Evolutionary conservation across 345 rosid genomes (phyloP).

Genomic region (Diplotaxis tenuifolia): DNA sequence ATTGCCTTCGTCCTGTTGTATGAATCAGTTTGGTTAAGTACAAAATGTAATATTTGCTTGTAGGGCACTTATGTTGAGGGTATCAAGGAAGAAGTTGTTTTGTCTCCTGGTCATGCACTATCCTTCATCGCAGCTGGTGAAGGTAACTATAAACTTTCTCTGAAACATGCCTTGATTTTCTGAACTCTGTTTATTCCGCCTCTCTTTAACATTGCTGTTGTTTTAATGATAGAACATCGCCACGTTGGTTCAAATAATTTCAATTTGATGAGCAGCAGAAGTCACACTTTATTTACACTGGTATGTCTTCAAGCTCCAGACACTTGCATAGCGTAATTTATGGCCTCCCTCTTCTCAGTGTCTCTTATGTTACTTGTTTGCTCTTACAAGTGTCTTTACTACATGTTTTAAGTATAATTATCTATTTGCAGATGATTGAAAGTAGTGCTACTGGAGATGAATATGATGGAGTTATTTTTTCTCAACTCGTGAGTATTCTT

Average conservation of each 20-base stretch:
- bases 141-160: slow-evolving; percentile 47
- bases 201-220: slow-evolving; percentile 13
- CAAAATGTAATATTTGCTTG: slow-evolving; percentile 7
- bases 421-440: slow-evolving; percentile 81
- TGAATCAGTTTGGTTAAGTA: neutral
- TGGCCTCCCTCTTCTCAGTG: slow-evolving; percentile 2
- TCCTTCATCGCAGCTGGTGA: slow-evolving; percentile 99
- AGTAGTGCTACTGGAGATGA: slow-evolving; percentile 92
- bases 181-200: neutral
- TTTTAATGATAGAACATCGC: slow-evolving; percentile 80
- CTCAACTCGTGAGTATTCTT: slow-evolving; percentile 78
- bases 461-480: slow-evolving; percentile 97
- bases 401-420: slow-evolving; percentile 17
- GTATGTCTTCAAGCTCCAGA: slow-evolving; percentile 43
- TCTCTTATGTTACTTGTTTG: neutral
- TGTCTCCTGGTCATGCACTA: slow-evolving; percentile 98
- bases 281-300: slow-evolving; percentile 97
- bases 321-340: neutral
- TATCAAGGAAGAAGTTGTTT: slow-evolving; percentile 96
- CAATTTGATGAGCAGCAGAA: slow-evolving; percentile 94
- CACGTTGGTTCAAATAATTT: slow-evolving; percentile 99
- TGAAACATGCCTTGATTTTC: neutral
- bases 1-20: neutral
- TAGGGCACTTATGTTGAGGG: slow-evolving; percentile 99
- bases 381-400: slow-evolving; percentile 6